Base-by-base conservation (phyloP, 805 yeast genomes). In the Candida ortonii region DNA sequence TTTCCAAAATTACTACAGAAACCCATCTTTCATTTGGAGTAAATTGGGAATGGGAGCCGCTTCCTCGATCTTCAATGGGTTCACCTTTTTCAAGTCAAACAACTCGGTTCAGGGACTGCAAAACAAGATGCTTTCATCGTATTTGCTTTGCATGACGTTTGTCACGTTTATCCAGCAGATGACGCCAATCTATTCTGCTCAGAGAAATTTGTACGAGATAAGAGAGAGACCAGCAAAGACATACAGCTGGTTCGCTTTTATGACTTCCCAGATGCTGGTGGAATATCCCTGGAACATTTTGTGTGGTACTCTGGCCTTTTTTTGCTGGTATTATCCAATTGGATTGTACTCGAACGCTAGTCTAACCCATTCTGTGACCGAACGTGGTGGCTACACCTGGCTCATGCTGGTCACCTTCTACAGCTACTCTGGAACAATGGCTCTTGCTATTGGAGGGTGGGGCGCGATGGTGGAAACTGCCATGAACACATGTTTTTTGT, bases 61-160 rank as follows among this genome's bases (percentile, higher is more conserved):
- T 5, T 62, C 80, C 37, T 65, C 79, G n/a, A 52, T 80, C 30
- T 73, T 78, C 58, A 77, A 76, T 44, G 84, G 85, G 42, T 76
- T 79, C 53, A 69, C 84, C 3, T 78, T 78, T 60, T 79, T 74
- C 62, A 77, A 78, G 43, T 80, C 84, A 26, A 57, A 61, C 34
- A 67, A 65, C 21, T 68, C 84, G 10, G 54, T 67, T 27, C 85
- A 76, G 61, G 78, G 84, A 49, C 55, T 84, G 45, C 94, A 85
- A 57, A 82, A 84, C 59, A 90, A 80, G 62, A 77, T 82, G 85
- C 77, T 80, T 47, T 68, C 87, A 3, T 51, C 80, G 16, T 84
- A 82, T 63, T 77, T 81, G 84, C 71, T 75, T 52, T 56, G 73
- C 28, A 67, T 71, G 47, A 59, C 69, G 23, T 71, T 76, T 61